Evolutionary conservation across 116 monocot species (phyloP), one percentile per base, ranked within the genome.

Genomic region (Cymodocea nodosa): DNA sequence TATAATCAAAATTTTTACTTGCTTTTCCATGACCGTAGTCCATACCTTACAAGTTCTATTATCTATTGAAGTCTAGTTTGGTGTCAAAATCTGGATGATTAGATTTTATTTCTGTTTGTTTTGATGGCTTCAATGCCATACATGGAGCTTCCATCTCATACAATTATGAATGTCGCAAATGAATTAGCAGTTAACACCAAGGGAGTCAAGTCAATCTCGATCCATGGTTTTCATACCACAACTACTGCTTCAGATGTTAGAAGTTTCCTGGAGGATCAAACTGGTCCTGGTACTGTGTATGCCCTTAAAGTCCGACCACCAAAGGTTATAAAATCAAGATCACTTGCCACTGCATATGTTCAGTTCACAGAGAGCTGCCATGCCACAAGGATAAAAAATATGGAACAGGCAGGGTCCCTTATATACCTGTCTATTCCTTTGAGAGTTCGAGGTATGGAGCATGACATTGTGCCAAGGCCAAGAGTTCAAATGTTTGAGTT

Each of bases 381-480:
- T 60, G 89, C 84, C 53, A 15, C 34, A 8, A 3, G 24, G 5
- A 62, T 94, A 15, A 51, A 15, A 18, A 2, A 3, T 11, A 37
- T 68, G 65, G 53, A 73, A 6, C 35, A 71, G 30, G 20, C 0
- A 3, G 35, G 76, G 1, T 15, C 0, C 0, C 44, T 44, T 44
- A 6, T 6, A 44, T 51, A 54, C 58, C 18, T 23, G 6, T 34
- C 15, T 16, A 79, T 13, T 67, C 24, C 12, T 52, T 65, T 94
- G 56, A 78, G 18, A 24, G 67, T 36, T 59, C 35, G 23, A 57
- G 50, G 63, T 68, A 48, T 50, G 68, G 82, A 80, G 13, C 84
- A 66, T 48, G 94, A 89, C 52, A 81, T 94, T 56, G 73, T 87
- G 11, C 84, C 82, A 14, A 82, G 79, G 66, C 89, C 89, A 56